Percentiles rank a stretch among this genome's conserved stretches.
phyloP scores from a whole-genome alignment of 805 yeast species.

The Starmerella ratchasimensis region DNA sequence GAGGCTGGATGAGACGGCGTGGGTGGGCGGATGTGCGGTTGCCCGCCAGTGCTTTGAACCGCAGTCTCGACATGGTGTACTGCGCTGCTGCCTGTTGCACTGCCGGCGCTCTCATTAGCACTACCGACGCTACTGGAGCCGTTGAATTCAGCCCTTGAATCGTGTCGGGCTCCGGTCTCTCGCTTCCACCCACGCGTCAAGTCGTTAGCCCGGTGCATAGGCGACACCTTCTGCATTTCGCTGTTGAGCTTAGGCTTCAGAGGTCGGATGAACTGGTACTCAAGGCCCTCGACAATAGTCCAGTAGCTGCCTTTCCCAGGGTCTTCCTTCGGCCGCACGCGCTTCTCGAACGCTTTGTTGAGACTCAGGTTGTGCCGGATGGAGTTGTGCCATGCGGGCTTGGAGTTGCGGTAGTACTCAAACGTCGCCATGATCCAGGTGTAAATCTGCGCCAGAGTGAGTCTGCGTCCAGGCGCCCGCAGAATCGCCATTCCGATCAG shows the following conservation, averaged over 20 bases:
- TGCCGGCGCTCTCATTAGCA: too few relatives aligned
- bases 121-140: too few relatives aligned
- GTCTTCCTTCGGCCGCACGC: slow-evolving; percentile 62
- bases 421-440: slow-evolving; percentile 83
- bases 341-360: slow-evolving; percentile 83
- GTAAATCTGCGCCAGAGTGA: slow-evolving; percentile 75
- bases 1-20: too few relatives aligned
- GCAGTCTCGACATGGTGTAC: too few relatives aligned
- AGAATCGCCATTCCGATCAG: slow-evolving; percentile 86
- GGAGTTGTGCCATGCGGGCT: slow-evolving; percentile 95
- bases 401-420: slow-evolving; percentile 66
- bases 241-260: neutral
- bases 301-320: slow-evolving; percentile 70
- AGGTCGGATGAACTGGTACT: slow-evolving; percentile 59
- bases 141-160: too few relatives aligned
- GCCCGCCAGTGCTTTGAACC: too few relatives aligned
- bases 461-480: slow-evolving; percentile 55
- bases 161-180: too few relatives aligned
- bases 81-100: too few relatives aligned
- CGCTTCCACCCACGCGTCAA: too few relatives aligned
- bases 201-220: too few relatives aligned
- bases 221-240: too few relatives aligned
- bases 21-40: too few relatives aligned
- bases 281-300: slow-evolving; percentile 76
- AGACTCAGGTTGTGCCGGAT: slow-evolving; percentile 86